Conservation (phyloP, 2,329 filamentous ascomycete genomes). For the Elsinoe perseae region DNA sequence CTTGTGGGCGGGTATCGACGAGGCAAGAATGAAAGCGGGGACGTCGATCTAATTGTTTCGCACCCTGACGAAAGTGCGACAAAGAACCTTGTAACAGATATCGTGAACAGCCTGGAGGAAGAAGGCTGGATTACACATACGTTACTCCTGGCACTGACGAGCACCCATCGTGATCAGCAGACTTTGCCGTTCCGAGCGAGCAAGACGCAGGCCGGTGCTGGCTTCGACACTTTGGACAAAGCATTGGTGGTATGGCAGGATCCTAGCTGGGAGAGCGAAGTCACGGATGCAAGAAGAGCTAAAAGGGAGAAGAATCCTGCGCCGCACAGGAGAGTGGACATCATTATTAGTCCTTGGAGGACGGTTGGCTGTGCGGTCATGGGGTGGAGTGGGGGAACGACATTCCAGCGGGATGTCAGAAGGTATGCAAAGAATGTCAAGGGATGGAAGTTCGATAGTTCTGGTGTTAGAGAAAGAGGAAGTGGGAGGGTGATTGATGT, state of each 20-base stretch:
- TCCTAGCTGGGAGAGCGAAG: slow-evolving; percentile 40
- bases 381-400: slow-evolving; percentile 83
- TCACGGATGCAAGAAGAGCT: slow-evolving; percentile 30
- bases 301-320: slow-evolving; percentile 55
- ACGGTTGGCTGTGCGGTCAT: slow-evolving; percentile 81
- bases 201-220: slow-evolving; percentile 40
- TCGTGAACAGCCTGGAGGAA: slow-evolving; percentile 63
- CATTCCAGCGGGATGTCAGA: slow-evolving; percentile 79
- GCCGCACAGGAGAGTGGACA: slow-evolving; percentile 78
- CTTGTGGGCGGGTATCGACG: slow-evolving; percentile 77
- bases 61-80: slow-evolving; percentile 67
- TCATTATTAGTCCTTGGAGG: slow-evolving; percentile 82
- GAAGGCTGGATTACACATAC: slow-evolving; percentile 72
- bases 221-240: slow-evolving; percentile 87
- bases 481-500: slow-evolving; percentile 67
- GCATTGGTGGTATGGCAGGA: slow-evolving; percentile 89
- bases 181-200: slow-evolving; percentile 47
- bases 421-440: slow-evolving; percentile 67
- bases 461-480: slow-evolving; percentile 62
- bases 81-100: slow-evolving; percentile 58
- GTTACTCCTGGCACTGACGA: slow-evolving; percentile 60
- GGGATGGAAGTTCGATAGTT: slow-evolving; percentile 82
- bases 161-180: slow-evolving; percentile 64
- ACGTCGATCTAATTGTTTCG: slow-evolving; percentile 79
- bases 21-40: slow-evolving; percentile 64